Conservation (phyloP, 805 yeast genomes). For the Candida silvicultrix region DNA sequence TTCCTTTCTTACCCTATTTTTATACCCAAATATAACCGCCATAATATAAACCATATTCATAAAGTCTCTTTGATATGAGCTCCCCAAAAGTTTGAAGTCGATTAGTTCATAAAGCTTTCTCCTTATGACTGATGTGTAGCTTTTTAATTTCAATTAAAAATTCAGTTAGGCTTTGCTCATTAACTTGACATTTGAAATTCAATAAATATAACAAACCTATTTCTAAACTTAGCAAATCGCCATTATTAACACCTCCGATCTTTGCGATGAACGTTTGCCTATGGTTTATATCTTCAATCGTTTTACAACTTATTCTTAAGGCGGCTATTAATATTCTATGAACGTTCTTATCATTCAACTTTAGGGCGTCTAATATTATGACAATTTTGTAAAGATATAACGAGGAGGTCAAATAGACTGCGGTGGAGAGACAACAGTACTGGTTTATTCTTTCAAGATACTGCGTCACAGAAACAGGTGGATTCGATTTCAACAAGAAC, state of each 20-base stretch:
- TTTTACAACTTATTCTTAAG: slow-evolving; percentile 39
- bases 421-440: slow-evolving; percentile 22
- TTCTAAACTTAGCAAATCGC: slow-evolving; percentile 43
- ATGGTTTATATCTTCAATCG: slow-evolving; percentile 39
- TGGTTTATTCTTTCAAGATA: slow-evolving; percentile 23
- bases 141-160: slow-evolving; percentile 2
- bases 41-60: too few relatives aligned
- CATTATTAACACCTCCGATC: slow-evolving; percentile 36
- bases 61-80: too few relatives aligned
- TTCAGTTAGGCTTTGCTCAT: slow-evolving; percentile 21
- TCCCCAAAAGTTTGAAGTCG: background rate
- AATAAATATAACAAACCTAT: slow-evolving; percentile 42
- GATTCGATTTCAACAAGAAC: slow-evolving; percentile 18
- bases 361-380: slow-evolving; percentile 9
- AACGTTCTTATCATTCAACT: slow-evolving; percentile 32
- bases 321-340: slow-evolving; percentile 40
- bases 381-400: slow-evolving; percentile 20
- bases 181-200: slow-evolving; percentile 43
- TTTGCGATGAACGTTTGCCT: slow-evolving; percentile 37
- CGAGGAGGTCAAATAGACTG: slow-evolving; percentile 22
- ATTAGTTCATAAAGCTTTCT: too few relatives aligned
- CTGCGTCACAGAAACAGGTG: slow-evolving; percentile 17
- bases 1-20: too few relatives aligned
- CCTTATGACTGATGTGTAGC: background rate
- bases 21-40: too few relatives aligned